Base-by-base conservation (phyloP, 352 stramenopile species). In the Globisporangium abappressorium region DNA sequence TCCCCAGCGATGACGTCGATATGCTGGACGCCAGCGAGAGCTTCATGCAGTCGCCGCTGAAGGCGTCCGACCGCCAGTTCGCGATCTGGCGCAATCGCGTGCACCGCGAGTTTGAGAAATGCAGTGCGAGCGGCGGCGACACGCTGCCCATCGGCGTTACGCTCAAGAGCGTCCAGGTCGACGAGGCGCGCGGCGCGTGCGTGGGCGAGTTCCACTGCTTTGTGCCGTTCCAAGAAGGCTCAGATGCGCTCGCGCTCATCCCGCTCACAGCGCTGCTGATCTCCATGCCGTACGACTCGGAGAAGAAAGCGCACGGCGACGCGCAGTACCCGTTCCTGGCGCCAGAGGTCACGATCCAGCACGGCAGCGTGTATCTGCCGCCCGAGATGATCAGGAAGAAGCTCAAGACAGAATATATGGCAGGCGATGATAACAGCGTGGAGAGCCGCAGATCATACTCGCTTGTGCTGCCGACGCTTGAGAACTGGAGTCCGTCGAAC, bases 71-170 rank as follows among this genome's bases (percentile, higher is more conserved):
- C 57, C 81, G 79, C 15, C 85, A 93, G 65, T 84, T 81, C 63
- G 73, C 72, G 15, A 92, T 94, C 64, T 94, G 86, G 86, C 77
- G 74, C 57, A 94, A 70, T 30, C 86, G 86, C 61, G 77, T 92
- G 49, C 81, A 83, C 51, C 82, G 80, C 47, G 86, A 94, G 72
- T 73, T 90, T 22, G 81, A 91, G n/a, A 93, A 93, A 59, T 93
- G 86, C 66, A 69, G 60, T 18, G 14, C 67, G 26, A 26, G 58
- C 14, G 51, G 55, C 9, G 62, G 58, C 7, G 55, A 58, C 18
- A 60, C 58, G 28, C 56, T 87, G 47, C 84, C 81, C 11, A 26
- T 22, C 5, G 86, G 84, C n/a, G 74, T 81, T 15, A 78, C 77
- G 33, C 67, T 94, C 41, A 74, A 79, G 18, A 73, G 78, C 30